Evolutionary conservation across 768 basidiomycete genomes (phyloP).

Genomic region (Gloeophyllum trabeum): DNA sequence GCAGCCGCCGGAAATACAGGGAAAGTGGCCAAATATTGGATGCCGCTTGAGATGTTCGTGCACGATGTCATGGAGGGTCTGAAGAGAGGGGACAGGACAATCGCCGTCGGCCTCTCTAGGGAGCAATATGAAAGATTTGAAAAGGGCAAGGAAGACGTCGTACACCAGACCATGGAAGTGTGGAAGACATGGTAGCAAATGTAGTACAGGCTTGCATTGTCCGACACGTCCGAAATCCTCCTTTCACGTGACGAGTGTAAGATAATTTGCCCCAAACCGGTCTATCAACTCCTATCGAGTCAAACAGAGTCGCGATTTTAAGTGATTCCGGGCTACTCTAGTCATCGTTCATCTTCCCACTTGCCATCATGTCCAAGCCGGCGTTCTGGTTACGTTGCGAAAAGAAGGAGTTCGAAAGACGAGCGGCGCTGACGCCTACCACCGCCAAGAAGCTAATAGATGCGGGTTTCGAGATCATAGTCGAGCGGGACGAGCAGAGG

Average conservation of each 20-base stretch:
- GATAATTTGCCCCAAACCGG: no score
- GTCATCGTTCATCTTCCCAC: no score
- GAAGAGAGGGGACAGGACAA: conserved; percentile 19
- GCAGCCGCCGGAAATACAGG: no score
- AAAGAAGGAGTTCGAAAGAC: conserved; percentile 89
- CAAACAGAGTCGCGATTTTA: no score
- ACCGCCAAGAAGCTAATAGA: conserved; percentile 83
- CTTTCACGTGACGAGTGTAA: no score
- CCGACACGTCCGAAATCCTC: no score
- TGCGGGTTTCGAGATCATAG: conserved; percentile 80
- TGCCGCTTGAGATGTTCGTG: conserved; percentile 38
- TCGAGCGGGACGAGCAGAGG: conserved; percentile 89
- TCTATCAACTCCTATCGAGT: no score
- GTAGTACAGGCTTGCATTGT: no score
- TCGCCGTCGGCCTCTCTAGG: conserved; percentile 14
- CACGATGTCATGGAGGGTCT: conserved; percentile 25
- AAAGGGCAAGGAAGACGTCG: conserved; percentile 16
- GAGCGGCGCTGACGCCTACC: conserved; percentile 87
- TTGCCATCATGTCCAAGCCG: conserved; percentile 32
- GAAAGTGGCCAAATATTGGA: conserved; percentile 42
- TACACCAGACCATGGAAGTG: background rate
- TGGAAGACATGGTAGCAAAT: no score
- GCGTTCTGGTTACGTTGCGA: conserved; percentile 93
- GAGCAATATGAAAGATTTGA: conserved; percentile 15
- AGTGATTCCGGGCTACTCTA: no score